Percentiles rank a stretch among this genome's conserved stretches.
These are phyloP conservation scores for Xylariaceae sp. DNA, from an alignment of 2,329 filamentous ascomycete species.

Conservation along the genomic window DNA sequence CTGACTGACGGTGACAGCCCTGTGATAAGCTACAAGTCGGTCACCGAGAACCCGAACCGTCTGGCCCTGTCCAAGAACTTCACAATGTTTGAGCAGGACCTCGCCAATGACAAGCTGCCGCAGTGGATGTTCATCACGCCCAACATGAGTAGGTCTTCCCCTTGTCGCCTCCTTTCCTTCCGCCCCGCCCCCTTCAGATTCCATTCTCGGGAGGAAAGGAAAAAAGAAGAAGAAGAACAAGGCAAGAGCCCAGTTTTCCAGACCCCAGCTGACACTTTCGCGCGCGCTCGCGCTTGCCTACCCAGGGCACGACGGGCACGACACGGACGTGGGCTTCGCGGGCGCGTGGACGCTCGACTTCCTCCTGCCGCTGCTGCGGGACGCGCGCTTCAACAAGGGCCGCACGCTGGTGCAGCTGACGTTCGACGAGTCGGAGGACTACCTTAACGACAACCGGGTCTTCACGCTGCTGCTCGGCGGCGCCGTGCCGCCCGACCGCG, in stretches of 20 bases:
- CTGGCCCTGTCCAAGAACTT: conserved; percentile 25
- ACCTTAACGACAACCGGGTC: conserved; percentile 16
- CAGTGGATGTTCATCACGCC: conserved; percentile 36
- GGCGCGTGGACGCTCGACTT: conserved; percentile 21
- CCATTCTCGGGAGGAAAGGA: no score
- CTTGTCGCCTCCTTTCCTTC: no score
- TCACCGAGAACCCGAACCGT: conserved; percentile 18
- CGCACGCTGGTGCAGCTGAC: conserved; percentile 24
- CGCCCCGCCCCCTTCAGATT: no score
- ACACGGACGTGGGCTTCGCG: conserved; percentile 19
- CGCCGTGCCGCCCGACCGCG: conserved; percentile 14
- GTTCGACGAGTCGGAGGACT: conserved; percentile 22
- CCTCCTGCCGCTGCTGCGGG: conserved; percentile 18
- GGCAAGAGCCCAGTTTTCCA: no score
- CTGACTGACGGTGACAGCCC: conserved; percentile 15
- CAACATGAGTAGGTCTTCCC: conserved; percentile 31
- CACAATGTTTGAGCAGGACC: conserved; percentile 22
- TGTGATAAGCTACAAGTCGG: conserved; percentile 25
- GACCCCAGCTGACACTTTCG: no score
- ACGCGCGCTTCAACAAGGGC: conserved; percentile 28
- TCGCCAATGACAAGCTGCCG: conserved; percentile 17
- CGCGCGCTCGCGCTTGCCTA: no score
- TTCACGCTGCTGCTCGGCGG: conserved; percentile 18
- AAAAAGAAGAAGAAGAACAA: no score
- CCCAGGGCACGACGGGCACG: conserved; percentile 21